These are phyloP conservation scores for Boletus mariae DNA, from an alignment of 1,284 basidiomycete genomes.

Conservation along the genomic window DNA sequence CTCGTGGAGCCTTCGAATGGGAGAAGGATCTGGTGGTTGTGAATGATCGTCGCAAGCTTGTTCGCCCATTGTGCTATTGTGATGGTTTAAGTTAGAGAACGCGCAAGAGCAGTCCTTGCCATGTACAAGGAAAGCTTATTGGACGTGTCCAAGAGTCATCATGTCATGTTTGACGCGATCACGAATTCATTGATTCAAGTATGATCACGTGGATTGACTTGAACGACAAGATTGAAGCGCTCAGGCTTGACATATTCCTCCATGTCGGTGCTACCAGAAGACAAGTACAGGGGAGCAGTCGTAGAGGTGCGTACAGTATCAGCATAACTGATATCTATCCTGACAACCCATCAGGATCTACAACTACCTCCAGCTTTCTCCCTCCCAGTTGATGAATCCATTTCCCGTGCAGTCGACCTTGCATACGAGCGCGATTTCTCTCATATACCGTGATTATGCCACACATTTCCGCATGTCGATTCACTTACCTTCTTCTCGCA, in stretches of 20 bases:
- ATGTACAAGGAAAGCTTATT: too few species aligned
- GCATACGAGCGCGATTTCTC: slow-evolving; percentile 91
- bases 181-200: background rate
- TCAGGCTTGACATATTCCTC: background rate
- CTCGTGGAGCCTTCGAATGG: slow-evolving; percentile 70
- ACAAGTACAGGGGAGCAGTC: slow-evolving; percentile 77
- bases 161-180: background rate
- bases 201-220: slow-evolving; percentile 5
- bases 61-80: slow-evolving; percentile 7
- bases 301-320: slow-evolving; percentile 58
- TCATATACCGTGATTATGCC: slow-evolving; percentile 71
- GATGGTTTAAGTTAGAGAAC: background rate
- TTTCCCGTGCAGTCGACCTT: slow-evolving; percentile 73
- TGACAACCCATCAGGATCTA: slow-evolving; percentile 56
- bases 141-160: background rate
- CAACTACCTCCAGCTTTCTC: slow-evolving; percentile 88
- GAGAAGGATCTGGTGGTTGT: slow-evolving; percentile 36
- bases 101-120: too few species aligned
- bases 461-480: background rate
- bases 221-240: background rate
- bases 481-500: slow-evolving; percentile 31
- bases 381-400: slow-evolving; percentile 67
- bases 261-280: slow-evolving; percentile 25
- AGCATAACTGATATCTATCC: slow-evolving; percentile 1
- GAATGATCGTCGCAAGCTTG: slow-evolving; percentile 2